Base-by-base conservation (phyloP, 371 early-diverging fungal species). In the Actinomucor elegans region DNA sequence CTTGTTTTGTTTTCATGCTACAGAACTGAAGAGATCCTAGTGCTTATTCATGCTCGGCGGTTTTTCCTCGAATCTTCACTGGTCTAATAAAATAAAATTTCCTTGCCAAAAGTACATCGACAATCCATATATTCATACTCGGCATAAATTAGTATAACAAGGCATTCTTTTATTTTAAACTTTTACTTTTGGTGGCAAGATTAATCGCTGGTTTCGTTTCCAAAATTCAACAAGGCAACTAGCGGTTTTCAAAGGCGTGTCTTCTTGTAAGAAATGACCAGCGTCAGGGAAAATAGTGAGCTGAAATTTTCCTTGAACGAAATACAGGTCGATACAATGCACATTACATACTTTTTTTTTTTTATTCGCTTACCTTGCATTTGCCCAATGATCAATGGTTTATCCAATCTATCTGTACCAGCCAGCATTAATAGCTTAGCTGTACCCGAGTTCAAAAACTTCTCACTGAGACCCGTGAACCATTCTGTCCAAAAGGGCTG, bases 351-450 rank as follows among this genome's bases (percentile, higher is more conserved):
- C n/a, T n/a, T n/a, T n/a, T n/a, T n/a, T n/a, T n/a, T n/a, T n/a
- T n/a, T n/a, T n/a, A n/a, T n/a, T n/a, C n/a, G n/a, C 50, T 72
- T 87, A 69, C 94, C 91, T 73, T 98, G 98, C 96, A 98, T 98
- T 66, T 96, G 95, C 0, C 88, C 97, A 70, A 96, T 95, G 53
- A 86, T 92, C 48, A 98, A 77, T 11, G 89, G 76, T 55, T 90
- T 94, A 60, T 98, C 98, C 45, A 98, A 63, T 9, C 96, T 81
- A 70, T 96, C 95, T 0, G 96, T 89, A 1, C 91, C 90, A n/a
- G 98, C 96, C 1, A 97, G 66, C 2, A 96, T 67, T 15, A 97
- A 70, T n/a, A 96, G 65, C 35, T 92, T 90, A 14, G 89, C 91
- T 9, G 87, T 79, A 23, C 73, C 73, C 4, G 84, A 75, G 0